Evolutionary conservation across 345 rosid genomes (phyloP), one percentile per base, ranked within the genome.

Genomic region (Arabidopsis suecica): DNA sequence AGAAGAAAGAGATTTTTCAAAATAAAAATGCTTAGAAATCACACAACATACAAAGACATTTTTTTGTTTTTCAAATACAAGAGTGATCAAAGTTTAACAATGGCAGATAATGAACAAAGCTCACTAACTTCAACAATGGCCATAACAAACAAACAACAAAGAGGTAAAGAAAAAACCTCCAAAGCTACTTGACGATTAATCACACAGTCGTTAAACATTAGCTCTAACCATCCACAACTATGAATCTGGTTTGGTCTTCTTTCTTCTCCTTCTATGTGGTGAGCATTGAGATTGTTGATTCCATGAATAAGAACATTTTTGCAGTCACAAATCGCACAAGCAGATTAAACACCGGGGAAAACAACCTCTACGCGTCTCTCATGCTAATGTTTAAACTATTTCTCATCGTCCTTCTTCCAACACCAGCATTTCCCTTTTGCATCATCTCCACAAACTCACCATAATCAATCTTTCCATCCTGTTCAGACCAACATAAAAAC

Each of bases 361-460:
- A n/a, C 45, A 12, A 14, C 9, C 22, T 56, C 53, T 64, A 71
- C 3, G 84, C 86, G 54, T 90, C 97, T 83, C 96, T 89, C 90
- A 89, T 93, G 86, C 98, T 93, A 81, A 96, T 88, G 80, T 91
- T 96, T 50, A 96, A 68, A 80, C 98, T 96, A 84, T 96, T 96
- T 40, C 97, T 82, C 96, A 96, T 91, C 1, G 99, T 93, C 83
- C 99, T 84, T 85, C 99, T 88, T 23, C 99, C 99, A 69, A 96
- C 71, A 64, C 99, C 99, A 1, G 84, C 88, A 65, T 89, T 91
- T 38, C 98, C 97, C 76, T 93, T 93, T 83, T 89, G 98, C 99
- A 93, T 93, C 99, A 93, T 91, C 51, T 93, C 99, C 60, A 86
- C 99, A 84, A 96, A 96, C 80, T 96, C 98, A 41, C 96, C 87